Evolutionary conservation across 441 rosid genomes (phyloP).

Genomic region (Gossypium davidsonii): DNA sequence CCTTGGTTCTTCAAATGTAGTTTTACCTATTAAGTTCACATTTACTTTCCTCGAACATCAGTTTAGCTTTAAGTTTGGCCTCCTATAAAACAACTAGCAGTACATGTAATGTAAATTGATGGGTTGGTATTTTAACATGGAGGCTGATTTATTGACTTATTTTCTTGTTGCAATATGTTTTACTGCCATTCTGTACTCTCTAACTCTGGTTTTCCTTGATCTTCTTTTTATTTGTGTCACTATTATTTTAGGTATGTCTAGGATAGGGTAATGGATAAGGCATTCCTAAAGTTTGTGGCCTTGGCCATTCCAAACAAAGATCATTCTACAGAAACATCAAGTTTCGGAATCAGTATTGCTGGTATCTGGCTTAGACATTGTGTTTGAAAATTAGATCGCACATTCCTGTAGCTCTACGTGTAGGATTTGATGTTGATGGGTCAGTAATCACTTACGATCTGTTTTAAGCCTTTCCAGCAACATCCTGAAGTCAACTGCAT

Average conservation of each 20-base stretch:
- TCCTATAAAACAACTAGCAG: background rate
- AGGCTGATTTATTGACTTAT: background rate
- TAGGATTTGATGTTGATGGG: background rate
- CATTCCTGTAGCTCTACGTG: background rate
- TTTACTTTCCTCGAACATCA: background rate
- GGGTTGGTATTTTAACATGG: background rate
- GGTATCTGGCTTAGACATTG: background rate
- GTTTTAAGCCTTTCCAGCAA: background rate
- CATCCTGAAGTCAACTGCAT: background rate
- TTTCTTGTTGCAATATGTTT: background rate
- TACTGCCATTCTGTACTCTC: background rate
- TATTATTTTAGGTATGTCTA: background rate
- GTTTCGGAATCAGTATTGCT: background rate
- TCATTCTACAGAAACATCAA: background rate
- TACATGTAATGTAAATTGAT: background rate
- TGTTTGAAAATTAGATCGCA: background rate
- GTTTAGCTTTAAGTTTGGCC: background rate
- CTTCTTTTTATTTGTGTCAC: background rate
- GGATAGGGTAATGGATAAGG: background rate
- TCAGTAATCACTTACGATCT: background rate
- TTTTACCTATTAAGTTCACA: background rate
- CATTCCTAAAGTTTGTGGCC: background rate
- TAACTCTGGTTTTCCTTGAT: background rate
- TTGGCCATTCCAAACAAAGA: background rate
- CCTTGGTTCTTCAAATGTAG: background rate